Base-by-base conservation (phyloP, 1,139 yeast species). In the Geotrichum aggregatum region DNA sequence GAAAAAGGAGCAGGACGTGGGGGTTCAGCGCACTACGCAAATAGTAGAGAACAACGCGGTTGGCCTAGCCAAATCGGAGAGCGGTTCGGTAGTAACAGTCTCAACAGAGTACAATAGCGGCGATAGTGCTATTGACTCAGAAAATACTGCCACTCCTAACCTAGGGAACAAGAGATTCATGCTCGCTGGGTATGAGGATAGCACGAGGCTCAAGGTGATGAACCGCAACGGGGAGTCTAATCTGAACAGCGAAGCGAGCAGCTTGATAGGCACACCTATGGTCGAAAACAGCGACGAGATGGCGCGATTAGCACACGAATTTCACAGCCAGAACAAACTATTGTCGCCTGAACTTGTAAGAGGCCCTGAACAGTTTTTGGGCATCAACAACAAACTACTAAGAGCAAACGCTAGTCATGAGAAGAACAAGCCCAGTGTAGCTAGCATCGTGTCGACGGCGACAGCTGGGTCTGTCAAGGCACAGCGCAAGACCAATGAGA, bases 111-210 rank as follows among this genome's bases (percentile, higher is more conserved):
- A 19, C 13, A 21, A 47, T 31, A 33, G 50, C 46, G 18, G 46
- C 34, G 26, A 34, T 18, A 26, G 26, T 28, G 38, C 14, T 10
- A 31, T 31, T 6, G 24, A 13, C 7, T 8, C 31, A 1, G 14
- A 18, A 1, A 30, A 14, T 6, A 11, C 5, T 13, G 38, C 18
- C 3, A 21, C 38, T 36, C 49, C 22, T 43, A 36, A n/a, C 30
- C 16, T 52, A 41, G 22, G 41, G 8, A 50, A 50, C 14, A 48
- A 22, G 42, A 11, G 50, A 56, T 63, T 63, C 54, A 61, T 61
- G 58, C 58, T 63, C 21, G 58, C 63, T 3, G 66, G 66, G 4
- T 63, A 63, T 46, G 59, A 60, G 13, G 58, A 58, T 45, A 54
- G 50, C 22, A 59, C 63, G 7, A 57, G 55, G 48, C 58, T 63